phyloP scores from a whole-genome alignment of 768 basidiomycete genomes.

The Mycena filopes region DNA sequence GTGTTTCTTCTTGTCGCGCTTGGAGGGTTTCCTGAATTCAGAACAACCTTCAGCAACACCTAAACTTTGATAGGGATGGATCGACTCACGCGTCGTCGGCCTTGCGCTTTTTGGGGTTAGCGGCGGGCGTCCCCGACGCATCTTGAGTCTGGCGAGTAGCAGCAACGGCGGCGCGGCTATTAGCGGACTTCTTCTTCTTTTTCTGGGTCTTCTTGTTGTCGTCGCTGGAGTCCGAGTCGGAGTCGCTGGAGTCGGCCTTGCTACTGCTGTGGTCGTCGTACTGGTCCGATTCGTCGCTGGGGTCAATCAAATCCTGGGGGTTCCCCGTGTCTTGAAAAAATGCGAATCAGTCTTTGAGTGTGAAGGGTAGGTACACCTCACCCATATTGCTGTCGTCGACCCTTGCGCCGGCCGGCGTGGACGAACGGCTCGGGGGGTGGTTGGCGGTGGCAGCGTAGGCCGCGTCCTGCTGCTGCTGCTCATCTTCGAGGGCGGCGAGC shows the following conservation, averaged over 20 bases:
- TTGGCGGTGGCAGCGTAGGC: background rate
- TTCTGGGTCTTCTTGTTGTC: background rate
- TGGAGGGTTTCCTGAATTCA: background rate
- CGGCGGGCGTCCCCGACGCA: slow-evolving; percentile 1
- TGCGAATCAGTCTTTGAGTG: background rate
- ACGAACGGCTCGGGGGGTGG: background rate
- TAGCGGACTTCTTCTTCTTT: background rate
- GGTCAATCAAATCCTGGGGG: background rate
- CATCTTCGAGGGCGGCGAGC: slow-evolving; percentile 6
- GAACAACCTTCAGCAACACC: background rate
- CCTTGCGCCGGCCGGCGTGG: background rate
- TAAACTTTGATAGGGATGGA: background rate
- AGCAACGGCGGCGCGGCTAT: background rate
- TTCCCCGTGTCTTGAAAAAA: background rate
- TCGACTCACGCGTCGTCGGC: background rate
- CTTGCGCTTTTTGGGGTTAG: background rate
- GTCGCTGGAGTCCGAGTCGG: background rate
- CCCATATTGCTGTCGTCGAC: background rate
- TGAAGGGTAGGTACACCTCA: background rate
- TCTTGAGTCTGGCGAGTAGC: background rate
- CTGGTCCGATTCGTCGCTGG: background rate
- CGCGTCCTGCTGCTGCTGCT: slow-evolving; percentile 2
- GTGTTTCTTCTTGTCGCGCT: background rate
- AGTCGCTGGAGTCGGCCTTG: background rate
- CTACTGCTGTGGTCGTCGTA: background rate